These are phyloP conservation scores for Strobilomyces dryophilus DNA, from an alignment of 768 basidiomycete species.

Conservation along the genomic window DNA sequence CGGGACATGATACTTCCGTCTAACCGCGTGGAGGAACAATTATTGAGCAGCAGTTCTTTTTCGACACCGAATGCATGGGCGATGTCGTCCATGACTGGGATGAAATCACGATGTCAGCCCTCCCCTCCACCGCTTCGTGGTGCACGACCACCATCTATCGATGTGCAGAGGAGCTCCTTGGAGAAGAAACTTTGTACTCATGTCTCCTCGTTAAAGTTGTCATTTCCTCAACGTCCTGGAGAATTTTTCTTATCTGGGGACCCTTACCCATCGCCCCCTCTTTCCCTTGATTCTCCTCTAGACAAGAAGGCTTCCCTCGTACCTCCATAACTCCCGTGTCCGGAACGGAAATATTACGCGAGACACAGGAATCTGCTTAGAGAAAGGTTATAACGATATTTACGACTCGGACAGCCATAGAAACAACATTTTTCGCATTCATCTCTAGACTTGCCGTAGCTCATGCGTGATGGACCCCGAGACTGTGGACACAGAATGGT, in stretches of 20 bases:
- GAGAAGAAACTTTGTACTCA: conserved; percentile 16
- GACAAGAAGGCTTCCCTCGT: conserved; percentile 11
- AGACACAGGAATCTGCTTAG: conserved; percentile 17
- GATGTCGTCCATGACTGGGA: conserved; percentile 24
- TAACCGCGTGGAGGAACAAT: conserved; percentile 54
- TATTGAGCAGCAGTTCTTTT: conserved; percentile 42
- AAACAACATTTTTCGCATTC: background rate
- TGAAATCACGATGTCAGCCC: conserved; percentile 18
- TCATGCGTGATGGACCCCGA: background rate
- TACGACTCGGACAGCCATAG: conserved; percentile 18
- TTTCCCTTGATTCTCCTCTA: conserved; percentile 26
- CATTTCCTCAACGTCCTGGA: conserved; percentile 22
- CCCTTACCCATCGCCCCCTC: conserved; percentile 50
- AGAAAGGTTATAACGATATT: conserved; percentile 18
- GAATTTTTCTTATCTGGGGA: conserved; percentile 29
- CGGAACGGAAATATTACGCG: conserved; percentile 4
- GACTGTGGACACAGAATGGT: background rate
- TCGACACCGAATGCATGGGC: conserved; percentile 8
- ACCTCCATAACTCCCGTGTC: conserved; percentile 5
- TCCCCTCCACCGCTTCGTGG: conserved; percentile 3
- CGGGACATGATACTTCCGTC: conserved; percentile 66
- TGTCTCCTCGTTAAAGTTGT: conserved; percentile 16
- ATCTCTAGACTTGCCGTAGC: background rate
- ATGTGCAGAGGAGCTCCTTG: conserved; percentile 5
- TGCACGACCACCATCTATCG: conserved; percentile 1